These are phyloP conservation scores for Cystobasidiopsis lactophilus DNA, from an alignment of 768 basidiomycete species.

Conservation along the genomic window DNA sequence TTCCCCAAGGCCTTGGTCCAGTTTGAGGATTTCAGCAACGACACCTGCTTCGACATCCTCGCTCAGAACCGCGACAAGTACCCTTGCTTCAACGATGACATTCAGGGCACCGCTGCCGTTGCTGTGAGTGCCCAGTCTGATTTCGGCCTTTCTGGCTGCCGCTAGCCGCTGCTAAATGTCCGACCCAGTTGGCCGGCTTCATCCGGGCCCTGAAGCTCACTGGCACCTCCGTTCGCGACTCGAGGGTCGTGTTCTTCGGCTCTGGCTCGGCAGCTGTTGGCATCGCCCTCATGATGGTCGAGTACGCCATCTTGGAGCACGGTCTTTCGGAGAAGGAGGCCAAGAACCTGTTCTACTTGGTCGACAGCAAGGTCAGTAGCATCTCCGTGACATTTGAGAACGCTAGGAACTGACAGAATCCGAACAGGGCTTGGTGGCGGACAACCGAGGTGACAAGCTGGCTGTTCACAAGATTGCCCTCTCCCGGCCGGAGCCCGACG, in stretches of 20 bases:
- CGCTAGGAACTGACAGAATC: background rate
- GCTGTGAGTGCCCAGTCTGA: no score
- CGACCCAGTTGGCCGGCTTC: constrained; percentile 65
- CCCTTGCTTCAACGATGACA: constrained; percentile 20
- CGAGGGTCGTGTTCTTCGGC: constrained; percentile 77
- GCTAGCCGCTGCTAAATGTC: constrained; percentile 72
- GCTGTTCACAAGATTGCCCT: constrained; percentile 76
- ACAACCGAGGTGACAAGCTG: constrained; percentile 44
- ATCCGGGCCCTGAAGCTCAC: constrained; percentile 37
- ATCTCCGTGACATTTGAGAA: background rate
- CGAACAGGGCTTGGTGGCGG: constrained; percentile 49
- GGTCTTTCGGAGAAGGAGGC: constrained; percentile 55
- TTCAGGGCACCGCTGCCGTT: background rate
- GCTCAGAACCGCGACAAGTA: constrained; percentile 47
- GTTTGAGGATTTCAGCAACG: constrained; percentile 30
- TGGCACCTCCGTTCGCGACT: constrained; percentile 34
- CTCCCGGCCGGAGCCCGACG: constrained; percentile 54
- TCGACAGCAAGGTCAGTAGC: constrained; percentile 37
- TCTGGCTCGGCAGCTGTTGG: constrained; percentile 83
- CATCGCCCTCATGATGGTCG: constrained; percentile 62
- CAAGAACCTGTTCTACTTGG: constrained; percentile 50
- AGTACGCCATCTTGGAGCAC: constrained; percentile 61
- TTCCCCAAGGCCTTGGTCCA: constrained; percentile 71
- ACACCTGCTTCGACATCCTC: background rate
- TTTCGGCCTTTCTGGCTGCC: no score